Conservation (phyloP, 768 basidiomycete species). For the Fibroporia radiculosa region DNA sequence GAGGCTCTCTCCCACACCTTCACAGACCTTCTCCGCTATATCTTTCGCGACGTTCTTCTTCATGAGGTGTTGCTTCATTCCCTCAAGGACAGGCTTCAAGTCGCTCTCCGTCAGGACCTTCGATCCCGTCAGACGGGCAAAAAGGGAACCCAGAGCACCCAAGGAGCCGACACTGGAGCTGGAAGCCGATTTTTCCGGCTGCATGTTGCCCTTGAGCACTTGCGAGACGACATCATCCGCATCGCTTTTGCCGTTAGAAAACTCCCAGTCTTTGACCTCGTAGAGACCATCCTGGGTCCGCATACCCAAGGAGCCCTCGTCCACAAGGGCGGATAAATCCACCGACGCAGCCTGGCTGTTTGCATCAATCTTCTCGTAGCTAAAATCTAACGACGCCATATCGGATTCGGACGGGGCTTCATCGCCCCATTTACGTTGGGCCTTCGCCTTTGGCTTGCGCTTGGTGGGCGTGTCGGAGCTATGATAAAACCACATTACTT, state of each 20-base stretch:
- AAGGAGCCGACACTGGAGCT: slow-evolving; percentile 32
- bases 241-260: slow-evolving; percentile 32
- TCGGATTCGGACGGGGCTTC: slow-evolving; percentile 73
- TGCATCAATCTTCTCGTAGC: slow-evolving; percentile 41
- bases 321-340: slow-evolving; percentile 57
- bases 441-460: slow-evolving; percentile 50
- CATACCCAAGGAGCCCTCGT: slow-evolving; percentile 68
- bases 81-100: slow-evolving; percentile 78
- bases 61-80: slow-evolving; percentile 98
- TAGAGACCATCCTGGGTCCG: slow-evolving; percentile 67
- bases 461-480: slow-evolving; percentile 55
- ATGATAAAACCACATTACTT: not conserved
- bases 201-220: slow-evolving; percentile 40
- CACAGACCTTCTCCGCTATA: slow-evolving; percentile 91
- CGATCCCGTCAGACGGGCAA: slow-evolving; percentile 79
- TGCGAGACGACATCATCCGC: slow-evolving; percentile 49
- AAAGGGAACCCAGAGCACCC: slow-evolving; percentile 68
- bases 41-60: slow-evolving; percentile 97
- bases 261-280: slow-evolving; percentile 83
- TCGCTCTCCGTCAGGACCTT: slow-evolving; percentile 79
- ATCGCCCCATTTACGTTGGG: slow-evolving; percentile 90
- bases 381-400: slow-evolving; percentile 92
- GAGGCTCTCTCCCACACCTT: slow-evolving; percentile 84
- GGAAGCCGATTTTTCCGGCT: slow-evolving; percentile 11
- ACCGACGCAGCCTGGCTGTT: slow-evolving; percentile 26